Evolutionary conservation across 78 protist genomes (phyloP), one percentile per base, ranked within the genome.

Genomic region (Acrasis kona): DNA sequence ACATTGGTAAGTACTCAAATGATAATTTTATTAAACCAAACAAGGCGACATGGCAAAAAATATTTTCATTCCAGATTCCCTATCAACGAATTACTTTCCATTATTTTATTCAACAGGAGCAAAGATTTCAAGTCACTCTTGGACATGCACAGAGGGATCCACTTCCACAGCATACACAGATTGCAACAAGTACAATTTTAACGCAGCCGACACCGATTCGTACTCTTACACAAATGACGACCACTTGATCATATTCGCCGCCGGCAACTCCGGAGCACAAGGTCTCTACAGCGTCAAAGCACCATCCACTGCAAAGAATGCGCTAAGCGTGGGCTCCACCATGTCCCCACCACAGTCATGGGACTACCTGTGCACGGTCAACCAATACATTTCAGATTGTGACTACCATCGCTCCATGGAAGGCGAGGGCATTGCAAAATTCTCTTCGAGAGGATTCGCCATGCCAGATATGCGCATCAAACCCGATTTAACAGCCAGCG

Each of bases 221-320:
- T 34, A 31, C 72, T 2, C 3, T 30, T 76, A 3, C 10, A 34
- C 42, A 31, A 66, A 77, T 35, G 4, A 10, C 36, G 78, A 72
- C 50, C 12, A 30, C 30, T 10, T 67, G 31, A 9, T 72, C 34
- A 65, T 77, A 28, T 3, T 67, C 8, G 81, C 81, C 4, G 81
- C 81, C 39, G 81, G 81, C 5, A 77, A 77, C 64, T 3, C 6
- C 30, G 65, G 42, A 3, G 7, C 39, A 8, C 39, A 29, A 5
- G 70, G 74, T 19, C n/a, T n/a, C n/a, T n/a, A 50, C 19, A 50
- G 34, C 19, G 71, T 77, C 7, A 28, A 42, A 50, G 10, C 38
- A 3, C 81, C 81, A 29, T 28, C 81, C 3, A 5, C 41, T 31
- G 75, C 74, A 30, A 77, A 77, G 64, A 77, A 77, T 69, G 72